Base-by-base conservation (phyloP, 2,329 filamentous ascomycete species). In the Metarhizium anisopliae region DNA sequence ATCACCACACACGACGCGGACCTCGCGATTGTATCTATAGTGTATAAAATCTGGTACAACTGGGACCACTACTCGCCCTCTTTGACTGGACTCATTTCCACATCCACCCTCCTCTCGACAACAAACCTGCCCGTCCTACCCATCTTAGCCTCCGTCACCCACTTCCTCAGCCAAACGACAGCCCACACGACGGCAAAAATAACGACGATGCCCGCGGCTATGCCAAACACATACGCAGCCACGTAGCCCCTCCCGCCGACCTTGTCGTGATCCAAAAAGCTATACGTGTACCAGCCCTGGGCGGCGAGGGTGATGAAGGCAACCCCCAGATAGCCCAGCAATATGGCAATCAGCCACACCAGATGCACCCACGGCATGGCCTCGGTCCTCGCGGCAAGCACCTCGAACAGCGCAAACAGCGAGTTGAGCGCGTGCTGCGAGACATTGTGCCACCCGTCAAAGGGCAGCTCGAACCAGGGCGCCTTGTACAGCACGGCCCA, bases 371-470 rank as follows among this genome's bases (percentile, higher is more conserved):
- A 85, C 7, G 65, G 71, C 30, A 81, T 77, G 11, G 83, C 80
- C 6, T 75, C 73, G 3, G 86, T 88, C 43, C 88, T 78, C 2
- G 89, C 77, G 38, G 94, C 62, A 25, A 86, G 30, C 62, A 94
- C 79, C 72, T 95, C 89, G 63, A 90, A 80, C n/a, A 92, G 74
- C 1, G 87, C 87, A 67, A 89, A 90, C 53, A 77, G 67, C 51
- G 81, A 79, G 74, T 95, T 95, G 54, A 95, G 72, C 20, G 75
- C 85, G 70, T 95, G 90, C 69, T 89, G 79, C 45, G 85, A 88
- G 61, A 89, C 74, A 67, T 89, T 87, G 63, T 72, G 76, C 83
- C 84, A 90, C 13, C 76, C 78, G 6, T 69, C 63, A 62, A 82
- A 87, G n/a, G 61, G 59, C 5, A 63, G 65, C 1, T 72, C 57